phyloP scores from a whole-genome alignment of 306 rosid genomes.

The Cicer bijugum region DNA sequence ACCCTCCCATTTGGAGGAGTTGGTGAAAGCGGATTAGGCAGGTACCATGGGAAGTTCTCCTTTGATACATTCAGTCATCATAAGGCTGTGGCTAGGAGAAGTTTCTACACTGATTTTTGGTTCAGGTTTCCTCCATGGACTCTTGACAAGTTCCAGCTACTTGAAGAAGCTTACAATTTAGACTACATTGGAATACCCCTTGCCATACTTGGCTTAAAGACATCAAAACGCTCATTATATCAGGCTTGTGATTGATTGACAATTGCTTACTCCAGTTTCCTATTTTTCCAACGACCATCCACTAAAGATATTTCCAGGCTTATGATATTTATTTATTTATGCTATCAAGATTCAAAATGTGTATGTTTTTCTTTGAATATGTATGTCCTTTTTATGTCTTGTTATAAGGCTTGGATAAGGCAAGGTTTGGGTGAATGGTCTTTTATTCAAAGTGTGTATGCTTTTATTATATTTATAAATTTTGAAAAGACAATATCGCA shows the following conservation, averaged over 20 bases:
- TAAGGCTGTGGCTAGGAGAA: slow-evolving; percentile 61
- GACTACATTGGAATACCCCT: slow-evolving; percentile 62
- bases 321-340: not conserved
- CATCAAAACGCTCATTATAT: slow-evolving; percentile 30
- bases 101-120: slow-evolving; percentile 70
- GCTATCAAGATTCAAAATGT: not conserved
- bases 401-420: not conserved
- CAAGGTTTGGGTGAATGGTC: not conserved
- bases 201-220: slow-evolving; percentile 60
- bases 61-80: slow-evolving; percentile 75
- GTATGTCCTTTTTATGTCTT: not conserved
- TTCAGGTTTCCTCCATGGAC: slow-evolving; percentile 84
- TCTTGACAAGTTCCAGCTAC: slow-evolving; percentile 60
- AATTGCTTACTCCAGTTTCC: not conserved
- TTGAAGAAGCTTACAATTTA: slow-evolving; percentile 53
- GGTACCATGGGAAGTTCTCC: slow-evolving; percentile 79
- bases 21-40: slow-evolving; percentile 78
- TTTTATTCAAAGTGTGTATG: not conserved
- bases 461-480: no score
- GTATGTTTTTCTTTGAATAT: not conserved
- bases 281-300: not conserved
- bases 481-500: not conserved
- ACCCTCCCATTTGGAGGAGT: slow-evolving; percentile 84
- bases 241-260: slow-evolving; percentile 9
- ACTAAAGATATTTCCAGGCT: not conserved